Evolutionary conservation across 805 yeast genomes (phyloP), one percentile per base, ranked within the genome.

Genomic region (Sungouiozyma intestinalis): DNA sequence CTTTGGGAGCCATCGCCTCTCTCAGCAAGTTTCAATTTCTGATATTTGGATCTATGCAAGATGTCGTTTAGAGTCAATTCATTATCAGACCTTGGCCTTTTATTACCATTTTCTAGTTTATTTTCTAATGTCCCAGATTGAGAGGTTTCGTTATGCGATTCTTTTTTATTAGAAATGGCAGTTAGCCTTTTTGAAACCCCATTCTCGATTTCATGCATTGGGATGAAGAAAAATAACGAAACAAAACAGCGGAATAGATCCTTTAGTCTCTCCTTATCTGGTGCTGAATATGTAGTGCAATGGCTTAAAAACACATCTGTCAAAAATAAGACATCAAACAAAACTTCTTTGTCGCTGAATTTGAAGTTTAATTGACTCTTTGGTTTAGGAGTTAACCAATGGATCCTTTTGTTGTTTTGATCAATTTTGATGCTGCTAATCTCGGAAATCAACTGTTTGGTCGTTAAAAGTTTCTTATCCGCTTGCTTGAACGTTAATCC

Each of bases 401-500:
- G 87, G 45, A 85, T 67, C 56, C 94, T 73, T 64, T 86, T 88
- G 53, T 81, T 84, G n/a, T 73, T 74, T 61, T 86, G 95, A 56
- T 90, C 98, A 35, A 85, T 83, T 64, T 88, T 87, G 35, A 88
- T 83, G 2, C 96, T 85, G 51, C 92, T 83, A 43, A 92, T 83
- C 58, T 90, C 97, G 48, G 94, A 82, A 13, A 92, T 78, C 52
- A 92, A 66, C 52, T 87, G 95, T 55, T 94, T 86, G 8, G 92
- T 81, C 0, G 97, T 86, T 52, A 92, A 66, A 43, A 86, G 66
- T 62, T 92, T 90, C 62, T 92, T 90, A 64, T 92, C 99, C 18
- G 95, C 84, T 60, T 92, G 97, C 64, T 92, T 92, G 68, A 92
- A 92, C 0, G 97, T 88, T 53, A 92, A 72, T 1, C 99, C 98